Evolutionary conservation across 805 yeast genomes (phyloP), one percentile per base, ranked within the genome.

Genomic region (Cyberlindnera euphorbiae): DNA sequence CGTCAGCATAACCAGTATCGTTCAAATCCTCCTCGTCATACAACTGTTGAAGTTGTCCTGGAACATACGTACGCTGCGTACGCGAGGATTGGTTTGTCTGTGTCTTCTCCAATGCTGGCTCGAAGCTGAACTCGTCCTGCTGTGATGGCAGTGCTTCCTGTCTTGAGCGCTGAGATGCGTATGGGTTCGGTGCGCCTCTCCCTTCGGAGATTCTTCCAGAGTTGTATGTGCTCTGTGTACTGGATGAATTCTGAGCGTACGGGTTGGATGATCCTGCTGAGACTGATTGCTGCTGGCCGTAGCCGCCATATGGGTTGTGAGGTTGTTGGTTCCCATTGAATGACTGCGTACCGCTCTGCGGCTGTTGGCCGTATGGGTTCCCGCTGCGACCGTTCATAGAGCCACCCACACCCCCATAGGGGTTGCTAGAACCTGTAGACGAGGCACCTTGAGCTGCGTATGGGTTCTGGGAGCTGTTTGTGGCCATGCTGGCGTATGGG

Each of bases 1-100:
- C 63, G 16, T 55, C 58, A 12, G 36, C 42, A 13, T 46, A 38
- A 13, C 39, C 46, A 12, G 41, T 43, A 25, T 37, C 44, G 18
- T 47, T 45, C 15, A 35, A n/a, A 8, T 42, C 45, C 17, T 35
- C 35, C 8, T 44, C 45, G 12, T 38, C 41, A 8, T 38, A 21
- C 4, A 31, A 9, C 3, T 31, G 43, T 14, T n/a, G 22, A 8
- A 9, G 22, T 19, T 9, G 22, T 19, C 9, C 7, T 19, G 22
- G 9, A 9, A 9, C 9, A 19, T 19, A 8, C 2, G 35, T 28
- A 6, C 37, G 39, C 17, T 39, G 35, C 22, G 30, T 38, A 13
- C 36, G 38, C 4, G 38, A 12, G 2, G 42, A n/a, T 15, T 35
- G 36, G 24, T 32, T 32, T 8, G 41, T 35, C 28, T 28, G 36